Evolutionary conservation across 148 eudicot genomes (phyloP), one percentile per base, ranked within the genome.

Genomic region (Tetragonia tetragonoides): DNA sequence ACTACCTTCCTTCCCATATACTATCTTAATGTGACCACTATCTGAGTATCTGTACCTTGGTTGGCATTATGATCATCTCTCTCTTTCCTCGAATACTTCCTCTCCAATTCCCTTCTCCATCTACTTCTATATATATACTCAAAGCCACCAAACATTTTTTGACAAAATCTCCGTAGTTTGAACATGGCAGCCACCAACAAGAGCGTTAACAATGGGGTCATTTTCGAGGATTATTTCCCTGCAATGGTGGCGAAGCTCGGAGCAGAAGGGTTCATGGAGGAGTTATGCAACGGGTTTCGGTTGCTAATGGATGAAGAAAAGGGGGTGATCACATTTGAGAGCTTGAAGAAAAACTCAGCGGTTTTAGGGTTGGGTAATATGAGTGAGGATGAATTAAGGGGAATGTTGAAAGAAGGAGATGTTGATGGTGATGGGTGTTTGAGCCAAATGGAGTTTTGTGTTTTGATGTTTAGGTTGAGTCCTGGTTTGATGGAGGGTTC

Each of bases 391-490:
- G 92, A 87, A 72, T 39, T 88, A 6, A 70, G 46, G 46, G 79
- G 78, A 44, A 89, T 91, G 92, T 34, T 89, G 62, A 70, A 68
- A 12, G 90, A 89, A 84, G 95, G 95, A 0, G 95, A 91, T 81
- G 66, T 83, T 42, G 88, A 91, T 65, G 88, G 89, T 10, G 95
- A 91, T 82, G 92, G 92, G 17, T 80, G 92, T 67, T 79, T 91
- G 82, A 81, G 81, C 53, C 83, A 86, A 68, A 91, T 77, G 88
- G 95, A 91, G 82, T 91, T 91, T 82, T 91, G 87, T 85, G 92
- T 91, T 23, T 84, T 90, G 10, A 90, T 90, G 93, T 83, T 90
- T 79, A 85, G 91, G 85, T 78, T 90, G 51, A 90, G 93, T 39
- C 93, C 93, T 79, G 84, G 83, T 1, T 82, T 90, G 65, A 85